A percentile compares a stretch with the other conserved stretches of the same genome.
Conservation (phyloP, 164 flowering plant species). For the Magnolia sinica region DNA sequence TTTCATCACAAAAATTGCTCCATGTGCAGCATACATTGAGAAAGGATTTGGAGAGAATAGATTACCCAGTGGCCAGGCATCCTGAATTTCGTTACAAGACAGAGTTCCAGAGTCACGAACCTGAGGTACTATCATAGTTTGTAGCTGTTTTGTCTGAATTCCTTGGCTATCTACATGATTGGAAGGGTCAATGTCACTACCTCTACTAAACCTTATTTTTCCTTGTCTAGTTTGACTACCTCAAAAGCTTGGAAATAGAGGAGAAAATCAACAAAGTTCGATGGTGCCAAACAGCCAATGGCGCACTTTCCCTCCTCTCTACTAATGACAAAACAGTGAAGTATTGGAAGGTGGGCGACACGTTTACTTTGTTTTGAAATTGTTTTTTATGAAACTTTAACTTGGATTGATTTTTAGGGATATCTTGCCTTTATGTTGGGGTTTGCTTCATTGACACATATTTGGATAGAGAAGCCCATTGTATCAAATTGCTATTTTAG, state of each 20-base stretch:
- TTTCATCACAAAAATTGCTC: background rate
- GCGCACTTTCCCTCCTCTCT: constrained; percentile 57
- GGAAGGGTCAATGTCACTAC: background rate
- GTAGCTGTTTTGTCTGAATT: constrained; percentile 4
- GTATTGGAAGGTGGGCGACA: constrained; percentile 34
- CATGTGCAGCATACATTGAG: constrained; percentile 46
- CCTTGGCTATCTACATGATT: background rate
- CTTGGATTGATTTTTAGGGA: background rate
- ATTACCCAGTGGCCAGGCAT: constrained; percentile 48
- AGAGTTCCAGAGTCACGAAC: constrained; percentile 90
- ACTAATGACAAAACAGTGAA: constrained; percentile 66
- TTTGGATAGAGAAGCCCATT: too few species aligned
- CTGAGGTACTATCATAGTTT: constrained; percentile 49
- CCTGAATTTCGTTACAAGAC: constrained; percentile 89
- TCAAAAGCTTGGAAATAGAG: constrained; percentile 92
- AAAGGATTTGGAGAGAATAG: constrained; percentile 65
- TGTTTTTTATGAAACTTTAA: background rate
- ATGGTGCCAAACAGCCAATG: constrained; percentile 83
- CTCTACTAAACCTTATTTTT: constrained; percentile 9
- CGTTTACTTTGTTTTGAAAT: background rate
- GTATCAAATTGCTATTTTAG: too few species aligned
- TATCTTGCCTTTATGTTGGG: background rate
- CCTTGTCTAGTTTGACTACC: constrained; percentile 71
- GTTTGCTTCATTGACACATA: background rate
- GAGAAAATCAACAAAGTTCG: constrained; percentile 87